A percentile compares a stretch with the other conserved stretches of the same genome.
phyloP scores from a whole-genome alignment of 441 rosid species.

The Gossypium schwendimanii region DNA sequence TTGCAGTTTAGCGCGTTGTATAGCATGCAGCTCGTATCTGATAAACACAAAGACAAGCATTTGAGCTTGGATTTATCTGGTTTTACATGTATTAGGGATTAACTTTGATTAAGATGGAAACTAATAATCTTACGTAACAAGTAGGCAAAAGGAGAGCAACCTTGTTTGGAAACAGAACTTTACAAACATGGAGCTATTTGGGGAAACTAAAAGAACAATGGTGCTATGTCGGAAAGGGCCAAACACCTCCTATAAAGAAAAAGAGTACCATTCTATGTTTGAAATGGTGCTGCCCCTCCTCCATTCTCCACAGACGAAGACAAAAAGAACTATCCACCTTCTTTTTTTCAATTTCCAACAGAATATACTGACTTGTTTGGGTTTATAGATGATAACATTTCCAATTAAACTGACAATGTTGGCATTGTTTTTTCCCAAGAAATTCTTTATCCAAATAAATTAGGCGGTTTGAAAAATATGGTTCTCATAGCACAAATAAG shows the following conservation, averaged over 20 bases:
- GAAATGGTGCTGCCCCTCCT: neutral
- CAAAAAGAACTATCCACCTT: neutral
- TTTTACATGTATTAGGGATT: neutral
- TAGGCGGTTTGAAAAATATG: neutral
- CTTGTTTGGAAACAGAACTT: neutral
- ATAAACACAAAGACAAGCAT: neutral
- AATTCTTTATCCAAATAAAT: neutral
- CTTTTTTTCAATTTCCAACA: neutral
- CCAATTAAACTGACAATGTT: neutral
- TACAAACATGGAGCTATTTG: neutral
- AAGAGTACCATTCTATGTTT: neutral
- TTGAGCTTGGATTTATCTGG: neutral
- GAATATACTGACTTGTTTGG: neutral
- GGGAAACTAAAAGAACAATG: neutral
- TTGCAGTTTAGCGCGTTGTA: slow-evolving; percentile 40
- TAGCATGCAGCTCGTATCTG: slow-evolving; percentile 67
- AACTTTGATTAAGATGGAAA: neutral
- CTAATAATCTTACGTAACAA: neutral
- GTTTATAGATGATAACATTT: neutral
- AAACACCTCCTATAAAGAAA: neutral
- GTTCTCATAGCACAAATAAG: neutral
- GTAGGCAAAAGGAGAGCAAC: neutral
- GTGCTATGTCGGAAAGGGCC: neutral
- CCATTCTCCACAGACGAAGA: neutral
- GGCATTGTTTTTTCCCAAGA: neutral